Base-by-base conservation (phyloP, 2,329 filamentous ascomycete species). In the Cytospora mali region DNA sequence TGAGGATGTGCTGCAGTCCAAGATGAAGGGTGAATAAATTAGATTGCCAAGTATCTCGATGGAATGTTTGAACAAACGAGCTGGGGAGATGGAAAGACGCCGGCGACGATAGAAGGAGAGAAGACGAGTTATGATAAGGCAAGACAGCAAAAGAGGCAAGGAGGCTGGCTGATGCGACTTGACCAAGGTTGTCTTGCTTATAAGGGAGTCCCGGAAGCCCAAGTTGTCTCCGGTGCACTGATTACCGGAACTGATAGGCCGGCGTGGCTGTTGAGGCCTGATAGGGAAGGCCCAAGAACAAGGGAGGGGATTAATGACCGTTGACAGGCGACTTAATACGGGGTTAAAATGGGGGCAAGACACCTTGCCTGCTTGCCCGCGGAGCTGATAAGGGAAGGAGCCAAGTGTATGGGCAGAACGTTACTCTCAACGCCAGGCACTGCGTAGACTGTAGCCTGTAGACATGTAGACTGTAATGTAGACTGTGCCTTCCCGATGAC, bases 351-450 rank as follows among this genome's bases (percentile, higher is more conserved):
- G 33, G 33, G n/a, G 33, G 35, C 25, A 39, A 46, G 21, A 31
- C 57, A n/a, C 13, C 29, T 52, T 42, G 48, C 14, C 49, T 46
- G 29, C 13, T 39, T 42, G 27, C 33, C 33, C 33, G 57, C 9
- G 33, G 33, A 59, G 50, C 57, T 59, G 57, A 59, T 59, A 59
- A 59, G 57, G 57, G 57, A 59, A 59, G 49, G 57, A 59, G 57
- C 51, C 57, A 53, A 59, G 33, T 31, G 56, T 33, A 46, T n/a
- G n/a, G n/a, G n/a, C 23, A 35, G 39, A 49, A 49, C n/a, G n/a
- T n/a, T n/a, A n/a, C n/a, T n/a, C n/a, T n/a, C n/a, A n/a, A n/a
- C n/a, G n/a, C n/a, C 23, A 58, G 48, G 51, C 23, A 31, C 46
- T 49, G 39, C 46, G 18, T 51, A 4, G 5, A 13, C 14, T 18